Conservation (phyloP, 805 yeast species). For the Lipomyces kockii region DNA sequence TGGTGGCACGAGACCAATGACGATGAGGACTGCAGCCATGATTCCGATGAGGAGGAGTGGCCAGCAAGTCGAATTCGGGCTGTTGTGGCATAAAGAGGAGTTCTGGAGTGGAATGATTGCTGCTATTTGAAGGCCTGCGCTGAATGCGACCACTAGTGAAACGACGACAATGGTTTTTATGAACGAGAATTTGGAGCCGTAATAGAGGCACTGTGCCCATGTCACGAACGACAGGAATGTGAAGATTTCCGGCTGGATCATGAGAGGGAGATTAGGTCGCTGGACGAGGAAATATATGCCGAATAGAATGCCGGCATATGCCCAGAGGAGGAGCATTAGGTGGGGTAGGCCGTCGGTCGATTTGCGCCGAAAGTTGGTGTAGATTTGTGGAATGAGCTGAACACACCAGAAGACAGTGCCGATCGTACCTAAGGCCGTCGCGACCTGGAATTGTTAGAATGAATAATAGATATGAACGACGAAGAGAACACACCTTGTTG, state of each 20-base stretch:
- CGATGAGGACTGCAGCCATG: conserved; percentile 74
- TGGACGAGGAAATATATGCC: conserved; percentile 78
- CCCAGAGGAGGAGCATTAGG: conserved; percentile 86
- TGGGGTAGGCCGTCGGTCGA: conserved; percentile 88
- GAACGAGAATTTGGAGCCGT: conserved; percentile 45
- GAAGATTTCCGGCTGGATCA: conserved; percentile 87
- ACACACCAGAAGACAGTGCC: conserved; percentile 95
- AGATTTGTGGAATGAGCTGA: conserved; percentile 85
- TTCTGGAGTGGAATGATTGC: conserved; percentile 64
- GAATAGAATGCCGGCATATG: conserved; percentile 78
- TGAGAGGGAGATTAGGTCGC: conserved; percentile 73
- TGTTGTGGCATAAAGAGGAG: conserved; percentile 9
- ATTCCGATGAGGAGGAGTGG: conserved; percentile 82
- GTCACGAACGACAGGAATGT: conserved; percentile 68
- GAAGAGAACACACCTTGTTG: background rate
- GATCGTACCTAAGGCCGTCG: conserved; percentile 67
- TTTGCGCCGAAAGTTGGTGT: conserved; percentile 71
- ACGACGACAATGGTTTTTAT: conserved; percentile 49
- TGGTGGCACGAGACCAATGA: conserved; percentile 83
- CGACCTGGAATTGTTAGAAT: conserved; percentile 2
- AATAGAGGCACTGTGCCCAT: conserved; percentile 68
- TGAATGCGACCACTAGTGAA: conserved; percentile 49
- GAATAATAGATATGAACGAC: background rate
- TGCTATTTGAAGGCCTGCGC: conserved; percentile 69
- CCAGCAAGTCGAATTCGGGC: conserved; percentile 62